These are phyloP conservation scores for Tolypocladium sp. DNA, from an alignment of 2,329 filamentous ascomycete genomes.

Conservation along the genomic window DNA sequence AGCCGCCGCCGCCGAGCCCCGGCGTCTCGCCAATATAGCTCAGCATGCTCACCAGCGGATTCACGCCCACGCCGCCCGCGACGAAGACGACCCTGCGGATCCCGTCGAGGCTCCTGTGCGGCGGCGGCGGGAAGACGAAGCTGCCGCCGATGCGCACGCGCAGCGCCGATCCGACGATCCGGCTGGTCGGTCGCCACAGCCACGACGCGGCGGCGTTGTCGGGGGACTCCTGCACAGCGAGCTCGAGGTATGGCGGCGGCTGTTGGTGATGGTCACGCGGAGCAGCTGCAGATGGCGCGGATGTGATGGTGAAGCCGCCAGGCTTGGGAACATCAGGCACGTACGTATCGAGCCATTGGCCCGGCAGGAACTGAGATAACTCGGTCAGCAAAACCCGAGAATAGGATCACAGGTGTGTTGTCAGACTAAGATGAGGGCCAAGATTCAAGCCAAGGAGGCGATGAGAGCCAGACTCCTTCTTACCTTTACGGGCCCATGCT, in stretches of 20 bases:
- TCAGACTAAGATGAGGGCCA: neutral
- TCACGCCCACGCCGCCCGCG: conserved; percentile 76
- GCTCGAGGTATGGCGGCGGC: conserved; percentile 51
- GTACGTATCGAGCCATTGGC: conserved; percentile 83
- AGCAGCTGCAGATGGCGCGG: conserved; percentile 50
- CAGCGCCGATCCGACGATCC: conserved; percentile 51
- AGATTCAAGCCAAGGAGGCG: no score
- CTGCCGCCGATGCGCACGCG: conserved; percentile 68
- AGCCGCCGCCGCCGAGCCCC: neutral
- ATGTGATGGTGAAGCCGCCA: conserved; percentile 85
- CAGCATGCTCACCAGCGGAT: conserved; percentile 70
- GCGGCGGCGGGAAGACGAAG: conserved; percentile 65
- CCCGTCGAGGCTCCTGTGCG: conserved; percentile 21
- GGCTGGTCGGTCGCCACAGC: conserved; percentile 53
- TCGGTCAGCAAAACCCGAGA: neutral
- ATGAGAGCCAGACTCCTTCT: neutral
- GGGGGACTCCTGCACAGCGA: conserved; percentile 67
- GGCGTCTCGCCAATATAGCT: conserved; percentile 39
- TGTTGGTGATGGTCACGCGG: neutral
- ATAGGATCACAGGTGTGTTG: neutral
- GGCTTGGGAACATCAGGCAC: conserved; percentile 60
- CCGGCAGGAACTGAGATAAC: conserved; percentile 51
- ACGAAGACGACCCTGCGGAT: conserved; percentile 61
- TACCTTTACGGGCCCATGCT: conserved; percentile 38
- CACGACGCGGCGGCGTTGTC: conserved; percentile 66